Evolutionary conservation across 768 basidiomycete species (phyloP).

Genomic region (Suillus clintonianus): DNA sequence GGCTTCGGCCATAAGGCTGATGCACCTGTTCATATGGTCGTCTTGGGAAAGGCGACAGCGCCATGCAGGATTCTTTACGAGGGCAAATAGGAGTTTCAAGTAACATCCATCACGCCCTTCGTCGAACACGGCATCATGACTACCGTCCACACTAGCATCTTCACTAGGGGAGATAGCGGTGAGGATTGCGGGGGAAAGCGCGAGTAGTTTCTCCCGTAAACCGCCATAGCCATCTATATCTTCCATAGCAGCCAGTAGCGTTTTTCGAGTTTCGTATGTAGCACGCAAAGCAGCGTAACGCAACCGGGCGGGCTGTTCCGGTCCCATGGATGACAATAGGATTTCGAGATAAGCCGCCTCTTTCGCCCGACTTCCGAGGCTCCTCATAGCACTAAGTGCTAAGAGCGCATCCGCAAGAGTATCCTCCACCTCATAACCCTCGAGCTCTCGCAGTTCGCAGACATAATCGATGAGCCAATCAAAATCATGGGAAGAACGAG

Average conservation of each 20-base stretch:
- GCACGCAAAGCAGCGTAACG: slow-evolving; percentile 9
- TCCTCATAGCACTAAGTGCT: slow-evolving; percentile 4
- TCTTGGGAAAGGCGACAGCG: neutral
- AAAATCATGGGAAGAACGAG: slow-evolving; percentile 2
- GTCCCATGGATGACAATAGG: slow-evolving; percentile 7
- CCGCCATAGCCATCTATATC: neutral
- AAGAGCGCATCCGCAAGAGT: slow-evolving; percentile 11
- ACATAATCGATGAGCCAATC: slow-evolving; percentile 9
- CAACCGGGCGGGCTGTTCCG: slow-evolving; percentile 7
- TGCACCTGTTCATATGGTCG: slow-evolving; percentile 1
- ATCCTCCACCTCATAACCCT: slow-evolving; percentile 3
- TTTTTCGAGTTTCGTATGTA: neutral
- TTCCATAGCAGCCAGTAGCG: neutral
- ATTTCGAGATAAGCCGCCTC: slow-evolving; percentile 2
- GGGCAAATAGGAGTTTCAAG: slow-evolving; percentile 2
- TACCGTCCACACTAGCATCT: neutral
- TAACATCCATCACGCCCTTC: slow-evolving; percentile 3
- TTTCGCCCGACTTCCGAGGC: neutral
- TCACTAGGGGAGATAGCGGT: slow-evolving; percentile 1
- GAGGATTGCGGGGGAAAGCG: slow-evolving; percentile 3
- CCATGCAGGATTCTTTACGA: neutral
- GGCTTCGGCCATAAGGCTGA: neutral
- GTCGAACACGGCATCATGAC: neutral
- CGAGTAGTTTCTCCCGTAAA: slow-evolving; percentile 1
- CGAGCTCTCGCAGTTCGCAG: slow-evolving; percentile 1